Conservation (phyloP, 768 basidiomycete genomes). For the Collybiopsis confluens region DNA sequence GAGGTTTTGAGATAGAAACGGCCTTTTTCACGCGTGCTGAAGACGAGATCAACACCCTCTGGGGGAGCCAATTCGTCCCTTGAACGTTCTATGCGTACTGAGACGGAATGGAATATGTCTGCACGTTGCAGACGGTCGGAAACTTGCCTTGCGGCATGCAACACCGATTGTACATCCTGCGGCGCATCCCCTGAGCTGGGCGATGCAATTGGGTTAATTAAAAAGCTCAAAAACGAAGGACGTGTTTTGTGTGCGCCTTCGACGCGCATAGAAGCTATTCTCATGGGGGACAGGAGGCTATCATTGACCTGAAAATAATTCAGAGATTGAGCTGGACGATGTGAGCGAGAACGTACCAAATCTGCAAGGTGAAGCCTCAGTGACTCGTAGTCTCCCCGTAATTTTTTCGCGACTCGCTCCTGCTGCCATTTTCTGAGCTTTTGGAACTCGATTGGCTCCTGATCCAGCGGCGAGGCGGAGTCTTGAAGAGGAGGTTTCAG, state of each 20-base stretch:
- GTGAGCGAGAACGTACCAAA: slow-evolving; percentile 39
- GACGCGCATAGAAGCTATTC: slow-evolving; percentile 75
- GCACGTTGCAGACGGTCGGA: slow-evolving; percentile 64
- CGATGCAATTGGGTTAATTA: slow-evolving; percentile 60
- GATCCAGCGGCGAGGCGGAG: slow-evolving; percentile 50
- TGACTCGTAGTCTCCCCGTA: slow-evolving; percentile 77
- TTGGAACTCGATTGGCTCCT: slow-evolving; percentile 53
- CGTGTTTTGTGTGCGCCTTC: slow-evolving; percentile 75
- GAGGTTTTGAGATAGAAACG: slow-evolving; percentile 75
- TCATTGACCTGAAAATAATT: not conserved
- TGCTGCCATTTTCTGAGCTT: slow-evolving; percentile 69
- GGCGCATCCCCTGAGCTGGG: slow-evolving; percentile 14
- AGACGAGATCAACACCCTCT: slow-evolving; percentile 75
- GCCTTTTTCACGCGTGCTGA: slow-evolving; percentile 73
- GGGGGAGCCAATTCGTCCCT: slow-evolving; percentile 46
- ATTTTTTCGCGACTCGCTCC: slow-evolving; percentile 61
- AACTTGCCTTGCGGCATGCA: slow-evolving; percentile 67
- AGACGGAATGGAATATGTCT: slow-evolving; percentile 71
- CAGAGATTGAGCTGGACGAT: not conserved
- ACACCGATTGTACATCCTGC: slow-evolving; percentile 51
- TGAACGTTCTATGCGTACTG: slow-evolving; percentile 58
- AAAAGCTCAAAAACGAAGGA: slow-evolving; percentile 71
- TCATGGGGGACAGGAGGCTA: slow-evolving; percentile 38
- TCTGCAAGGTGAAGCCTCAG: slow-evolving; percentile 58
- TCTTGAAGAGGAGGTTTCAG: slow-evolving; percentile 48